Conservation (phyloP, 495 filamentous ascomycete genomes). For the Aspergillus olivimuriae region DNA sequence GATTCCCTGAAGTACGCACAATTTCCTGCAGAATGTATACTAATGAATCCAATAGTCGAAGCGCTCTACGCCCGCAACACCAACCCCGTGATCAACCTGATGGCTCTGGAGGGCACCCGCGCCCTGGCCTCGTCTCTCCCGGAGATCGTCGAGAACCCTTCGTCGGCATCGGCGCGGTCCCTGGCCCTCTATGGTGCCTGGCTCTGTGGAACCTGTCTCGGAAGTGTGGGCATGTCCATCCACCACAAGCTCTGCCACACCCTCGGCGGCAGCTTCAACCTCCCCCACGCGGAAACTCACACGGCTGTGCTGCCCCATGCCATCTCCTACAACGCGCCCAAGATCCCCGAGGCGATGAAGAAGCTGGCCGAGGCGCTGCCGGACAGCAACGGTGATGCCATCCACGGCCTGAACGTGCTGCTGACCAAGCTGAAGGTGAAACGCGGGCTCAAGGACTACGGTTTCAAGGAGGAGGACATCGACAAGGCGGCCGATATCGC, state of each 20-base stretch:
- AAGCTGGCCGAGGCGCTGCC: constrained; percentile 53
- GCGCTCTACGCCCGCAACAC: constrained; percentile 59
- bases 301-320: constrained; percentile 63
- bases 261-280: constrained; percentile 60
- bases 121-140: constrained; percentile 51
- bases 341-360: constrained; percentile 52
- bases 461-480: constrained; percentile 61
- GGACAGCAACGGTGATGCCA: constrained; percentile 52
- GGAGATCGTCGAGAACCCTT: constrained; percentile 44
- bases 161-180: constrained; percentile 44
- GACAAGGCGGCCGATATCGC: constrained; percentile 63
- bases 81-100: constrained; percentile 53
- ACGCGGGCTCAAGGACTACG: constrained; percentile 50
- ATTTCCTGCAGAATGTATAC: background rate
- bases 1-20: background rate
- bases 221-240: constrained; percentile 62
- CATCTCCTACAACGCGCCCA: constrained; percentile 60
- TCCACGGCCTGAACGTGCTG: constrained; percentile 55
- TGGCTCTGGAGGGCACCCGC: constrained; percentile 51
- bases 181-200: constrained; percentile 59
- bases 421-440: constrained; percentile 52
- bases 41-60: constrained; percentile 41
- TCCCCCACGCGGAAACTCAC: constrained; percentile 66
- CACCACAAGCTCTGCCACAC: constrained; percentile 70
- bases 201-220: constrained; percentile 59